Conservation (phyloP, 345 rosid species). For the Melaleuca alternifolia region DNA sequence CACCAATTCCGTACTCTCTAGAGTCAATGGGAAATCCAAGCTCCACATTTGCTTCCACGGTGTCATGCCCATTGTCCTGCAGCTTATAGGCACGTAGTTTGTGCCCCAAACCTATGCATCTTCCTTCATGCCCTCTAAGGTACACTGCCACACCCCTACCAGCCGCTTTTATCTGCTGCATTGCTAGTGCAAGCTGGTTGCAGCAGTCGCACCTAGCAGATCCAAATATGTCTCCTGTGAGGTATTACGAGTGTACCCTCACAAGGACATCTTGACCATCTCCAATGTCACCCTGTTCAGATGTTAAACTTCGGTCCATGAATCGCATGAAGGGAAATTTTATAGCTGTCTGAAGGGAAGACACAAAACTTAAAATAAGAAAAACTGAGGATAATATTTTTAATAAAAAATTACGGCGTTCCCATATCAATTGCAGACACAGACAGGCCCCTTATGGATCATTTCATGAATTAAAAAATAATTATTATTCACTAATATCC, state of each 20-base stretch:
- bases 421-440: no score
- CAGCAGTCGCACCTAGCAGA: conserved; percentile 93
- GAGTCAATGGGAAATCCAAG: conserved; percentile 88
- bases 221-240: conserved; percentile 89
- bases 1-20: conserved; percentile 91
- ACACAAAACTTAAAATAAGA: not conserved
- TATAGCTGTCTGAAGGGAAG: not conserved
- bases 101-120: conserved; percentile 94
- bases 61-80: conserved; percentile 83
- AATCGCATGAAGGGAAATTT: not conserved
- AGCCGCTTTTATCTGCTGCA: conserved; percentile 76
- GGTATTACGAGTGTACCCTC: conserved; percentile 85
- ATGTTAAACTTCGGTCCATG: not conserved
- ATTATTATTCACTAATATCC: no score
- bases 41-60: conserved; percentile 88
- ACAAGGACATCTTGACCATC: conserved; percentile 84
- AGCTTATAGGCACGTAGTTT: conserved; percentile 88
- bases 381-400: no score
- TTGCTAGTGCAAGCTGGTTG: conserved; percentile 71
- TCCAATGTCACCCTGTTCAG: conserved; percentile 69
- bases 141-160: conserved; percentile 87
- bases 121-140: conserved; percentile 92
- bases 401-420: no score
- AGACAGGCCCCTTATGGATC: no score
- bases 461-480: no score